phyloP scores from a whole-genome alignment of 768 basidiomycete genomes.

The Butyriboletus loyo region DNA sequence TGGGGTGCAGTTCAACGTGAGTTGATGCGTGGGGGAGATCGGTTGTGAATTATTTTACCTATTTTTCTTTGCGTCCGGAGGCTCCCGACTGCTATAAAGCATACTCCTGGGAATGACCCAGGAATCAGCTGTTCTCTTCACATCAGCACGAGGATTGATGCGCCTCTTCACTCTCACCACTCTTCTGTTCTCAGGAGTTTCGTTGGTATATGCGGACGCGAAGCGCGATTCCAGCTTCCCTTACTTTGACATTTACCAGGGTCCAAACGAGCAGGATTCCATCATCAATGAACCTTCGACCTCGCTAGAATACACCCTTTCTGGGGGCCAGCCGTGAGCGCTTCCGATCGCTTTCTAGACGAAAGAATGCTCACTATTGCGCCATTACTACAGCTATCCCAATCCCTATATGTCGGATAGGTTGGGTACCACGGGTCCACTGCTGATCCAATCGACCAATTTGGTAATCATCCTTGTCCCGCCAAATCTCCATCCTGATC shows the following conservation, averaged over 20 bases:
- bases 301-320: background rate
- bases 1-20: no score
- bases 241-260: background rate
- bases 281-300: background rate
- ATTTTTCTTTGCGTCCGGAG: no score
- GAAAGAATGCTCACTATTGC: background rate
- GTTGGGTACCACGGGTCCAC: background rate
- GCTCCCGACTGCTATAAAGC: background rate
- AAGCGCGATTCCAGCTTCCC: background rate
- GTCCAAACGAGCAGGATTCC: background rate
- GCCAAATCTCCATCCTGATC: background rate
- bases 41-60: no score
- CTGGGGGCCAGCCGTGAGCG: background rate
- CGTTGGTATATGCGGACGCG: background rate
- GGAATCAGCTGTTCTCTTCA: background rate
- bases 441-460: background rate
- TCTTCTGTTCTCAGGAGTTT: background rate
- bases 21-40: no score
- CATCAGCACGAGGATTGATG: background rate
- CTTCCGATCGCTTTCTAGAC: background rate
- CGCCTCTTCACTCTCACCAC: background rate
- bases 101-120: background rate
- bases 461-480: background rate
- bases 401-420: background rate
- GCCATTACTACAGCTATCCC: background rate